A percentile compares a stretch with the other conserved stretches of the same genome.
Conservation (phyloP, 306 rosid genomes). For the Begonia fuchsioides region DNA sequence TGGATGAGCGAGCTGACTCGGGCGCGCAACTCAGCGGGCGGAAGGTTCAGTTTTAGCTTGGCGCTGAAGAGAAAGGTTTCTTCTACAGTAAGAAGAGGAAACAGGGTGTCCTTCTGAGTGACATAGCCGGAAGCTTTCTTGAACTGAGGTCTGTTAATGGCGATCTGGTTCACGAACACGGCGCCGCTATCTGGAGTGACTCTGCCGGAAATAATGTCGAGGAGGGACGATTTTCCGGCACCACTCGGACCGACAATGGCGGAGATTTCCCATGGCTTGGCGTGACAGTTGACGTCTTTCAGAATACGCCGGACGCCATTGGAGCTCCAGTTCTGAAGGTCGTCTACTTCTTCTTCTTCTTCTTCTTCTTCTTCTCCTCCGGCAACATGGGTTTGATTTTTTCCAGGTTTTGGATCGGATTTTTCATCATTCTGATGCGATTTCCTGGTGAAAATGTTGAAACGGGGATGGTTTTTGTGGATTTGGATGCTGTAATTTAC, state of each 20-base stretch:
- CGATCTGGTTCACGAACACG: slow-evolving; percentile 42
- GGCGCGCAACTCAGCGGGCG: slow-evolving; percentile 25
- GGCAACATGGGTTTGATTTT: not conserved
- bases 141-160: slow-evolving; percentile 45
- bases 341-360: slow-evolving; percentile 14
- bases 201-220: slow-evolving; percentile 78
- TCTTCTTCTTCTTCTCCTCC: too few species aligned
- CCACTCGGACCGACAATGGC: slow-evolving; percentile 97
- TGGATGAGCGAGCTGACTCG: slow-evolving; percentile 54
- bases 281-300: slow-evolving; percentile 41
- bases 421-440: slow-evolving; percentile 12
- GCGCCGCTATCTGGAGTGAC: slow-evolving; percentile 43
- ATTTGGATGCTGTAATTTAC: slow-evolving; percentile 49
- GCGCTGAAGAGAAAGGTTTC: slow-evolving; percentile 86
- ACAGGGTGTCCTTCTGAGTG: slow-evolving; percentile 67
- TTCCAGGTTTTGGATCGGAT: slow-evolving; percentile 4
- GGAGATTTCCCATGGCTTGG: slow-evolving; percentile 66
- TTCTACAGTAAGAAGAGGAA: slow-evolving; percentile 75
- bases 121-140: slow-evolving; percentile 74
- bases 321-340: slow-evolving; percentile 2
- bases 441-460: slow-evolving; percentile 31
- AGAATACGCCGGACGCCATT: slow-evolving; percentile 39
- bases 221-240: slow-evolving; percentile 81
- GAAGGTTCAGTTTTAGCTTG: slow-evolving; percentile 36
- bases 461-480: slow-evolving; percentile 26